A percentile compares a stretch with the other conserved stretches of the same genome.
These are phyloP conservation scores for Sclerotinia trifoliorum DNA, from an alignment of 2,329 filamentous ascomycete species.

Conservation along the genomic window DNA sequence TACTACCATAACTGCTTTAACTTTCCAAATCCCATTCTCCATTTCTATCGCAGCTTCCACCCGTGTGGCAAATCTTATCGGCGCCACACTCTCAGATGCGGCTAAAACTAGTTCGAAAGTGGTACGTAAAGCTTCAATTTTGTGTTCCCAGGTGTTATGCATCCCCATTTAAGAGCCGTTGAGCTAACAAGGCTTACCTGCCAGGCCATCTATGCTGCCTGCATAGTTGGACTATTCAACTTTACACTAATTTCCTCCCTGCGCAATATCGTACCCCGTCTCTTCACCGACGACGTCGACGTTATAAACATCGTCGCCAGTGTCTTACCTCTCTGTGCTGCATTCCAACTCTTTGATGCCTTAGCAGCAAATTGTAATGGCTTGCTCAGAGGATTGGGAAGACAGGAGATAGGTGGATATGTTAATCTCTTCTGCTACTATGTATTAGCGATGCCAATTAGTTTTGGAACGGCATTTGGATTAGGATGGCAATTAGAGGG, in stretches of 20 bases:
- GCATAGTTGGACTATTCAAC: slow-evolving; percentile 76
- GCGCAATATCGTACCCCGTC: slow-evolving; percentile 69
- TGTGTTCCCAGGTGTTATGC: neutral
- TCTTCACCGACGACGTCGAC: slow-evolving; percentile 73
- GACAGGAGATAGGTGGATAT: slow-evolving; percentile 87
- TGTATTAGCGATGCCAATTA: slow-evolving; percentile 77
- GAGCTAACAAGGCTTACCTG: slow-evolving; percentile 23
- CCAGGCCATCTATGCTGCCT: slow-evolving; percentile 60
- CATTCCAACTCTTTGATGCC: slow-evolving; percentile 88
- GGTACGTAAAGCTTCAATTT: slow-evolving; percentile 28
- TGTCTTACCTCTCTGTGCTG: slow-evolving; percentile 76
- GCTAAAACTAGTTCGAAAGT: slow-evolving; percentile 81
- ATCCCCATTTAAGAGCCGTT: neutral
- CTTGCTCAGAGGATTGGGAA: slow-evolving; percentile 79
- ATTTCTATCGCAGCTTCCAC: slow-evolving; percentile 86
- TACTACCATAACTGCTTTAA: slow-evolving; percentile 72
- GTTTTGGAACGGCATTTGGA: slow-evolving; percentile 74
- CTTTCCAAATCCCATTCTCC: slow-evolving; percentile 90
- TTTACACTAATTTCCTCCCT: slow-evolving; percentile 66
- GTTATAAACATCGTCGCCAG: slow-evolving; percentile 67
- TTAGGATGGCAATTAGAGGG: slow-evolving; percentile 75
- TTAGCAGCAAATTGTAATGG: slow-evolving; percentile 78
- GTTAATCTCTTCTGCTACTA: slow-evolving; percentile 88
- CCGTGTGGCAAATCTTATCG: slow-evolving; percentile 87
- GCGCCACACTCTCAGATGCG: slow-evolving; percentile 76